A percentile compares a stretch with the other conserved stretches of the same genome.
Evolutionary conservation across 805 yeast species (phyloP).

Genomic region (Yueomyces sp.): DNA sequence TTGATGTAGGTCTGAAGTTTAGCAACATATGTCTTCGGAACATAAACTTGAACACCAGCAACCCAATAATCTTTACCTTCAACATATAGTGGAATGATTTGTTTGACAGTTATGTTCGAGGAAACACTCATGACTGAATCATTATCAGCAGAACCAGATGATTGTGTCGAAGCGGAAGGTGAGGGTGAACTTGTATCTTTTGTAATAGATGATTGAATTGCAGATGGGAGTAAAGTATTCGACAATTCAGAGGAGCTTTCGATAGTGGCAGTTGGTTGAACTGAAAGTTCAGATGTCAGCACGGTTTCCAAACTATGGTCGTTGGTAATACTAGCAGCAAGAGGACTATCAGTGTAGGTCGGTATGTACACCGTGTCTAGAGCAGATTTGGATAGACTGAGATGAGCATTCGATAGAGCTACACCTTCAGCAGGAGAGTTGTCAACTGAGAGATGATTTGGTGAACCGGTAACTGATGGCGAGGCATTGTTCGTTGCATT

Average conservation of each 20-base stretch:
- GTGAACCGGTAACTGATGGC: background rate
- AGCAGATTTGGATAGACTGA: background rate
- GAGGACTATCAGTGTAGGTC: background rate
- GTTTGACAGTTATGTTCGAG: constrained; percentile 29
- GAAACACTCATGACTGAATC: background rate
- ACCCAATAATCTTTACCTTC: constrained; percentile 46
- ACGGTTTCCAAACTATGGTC: too few relatives aligned
- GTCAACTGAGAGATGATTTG: background rate
- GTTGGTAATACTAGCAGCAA: background rate
- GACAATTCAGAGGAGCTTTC: background rate
- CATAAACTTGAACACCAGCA: constrained; percentile 75
- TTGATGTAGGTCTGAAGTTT: constrained; percentile 31
- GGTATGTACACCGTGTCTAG: too few relatives aligned
- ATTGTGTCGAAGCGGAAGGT: too few relatives aligned
- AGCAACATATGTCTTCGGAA: constrained; percentile 42
- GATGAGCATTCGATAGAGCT: background rate
- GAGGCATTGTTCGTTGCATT: background rate
- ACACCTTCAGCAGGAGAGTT: background rate
- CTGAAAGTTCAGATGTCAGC: too few relatives aligned
- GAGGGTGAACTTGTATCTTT: background rate
- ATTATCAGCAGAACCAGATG: too few relatives aligned
- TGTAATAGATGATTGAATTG: background rate
- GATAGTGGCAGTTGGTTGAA: too few relatives aligned
- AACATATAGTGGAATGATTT: constrained; percentile 67
- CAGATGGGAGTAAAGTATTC: background rate